phyloP scores from a whole-genome alignment of 768 basidiomycete species.

The Mycena filopes region DNA sequence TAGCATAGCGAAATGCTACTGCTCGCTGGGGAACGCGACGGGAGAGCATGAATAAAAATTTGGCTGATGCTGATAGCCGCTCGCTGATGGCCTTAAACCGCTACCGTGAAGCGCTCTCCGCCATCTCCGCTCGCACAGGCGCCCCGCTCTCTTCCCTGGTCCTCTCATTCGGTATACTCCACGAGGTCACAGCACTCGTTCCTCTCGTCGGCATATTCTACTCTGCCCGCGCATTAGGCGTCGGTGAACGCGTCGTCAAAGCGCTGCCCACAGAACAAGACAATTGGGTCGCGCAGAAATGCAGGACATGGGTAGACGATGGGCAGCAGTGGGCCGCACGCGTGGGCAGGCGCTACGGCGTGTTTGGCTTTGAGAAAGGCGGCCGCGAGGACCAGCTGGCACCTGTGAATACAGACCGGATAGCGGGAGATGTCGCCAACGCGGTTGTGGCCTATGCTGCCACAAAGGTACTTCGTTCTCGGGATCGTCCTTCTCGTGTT shows the following conservation, averaged over 20 bases:
- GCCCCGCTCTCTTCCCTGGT: conserved; percentile 81
- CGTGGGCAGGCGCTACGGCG: conserved; percentile 80
- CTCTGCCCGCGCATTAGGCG: conserved; percentile 68
- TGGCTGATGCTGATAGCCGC: conserved; percentile 25
- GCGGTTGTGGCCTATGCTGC: conserved; percentile 83
- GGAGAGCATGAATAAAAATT: conserved; percentile 6
- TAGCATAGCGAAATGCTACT: conserved; percentile 6
- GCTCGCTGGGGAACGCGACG: conserved; percentile 21
- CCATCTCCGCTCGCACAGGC: conserved; percentile 75
- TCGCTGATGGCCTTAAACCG: conserved; percentile 51
- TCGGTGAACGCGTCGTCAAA: conserved; percentile 73
- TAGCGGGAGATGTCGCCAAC: conserved; percentile 85
- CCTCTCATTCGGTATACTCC: conserved; percentile 83
- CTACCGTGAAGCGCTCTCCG: conserved; percentile 65
- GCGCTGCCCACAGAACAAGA: conserved; percentile 34
- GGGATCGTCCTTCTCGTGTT: neutral
- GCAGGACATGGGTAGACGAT: conserved; percentile 77
- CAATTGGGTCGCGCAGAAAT: conserved; percentile 54
- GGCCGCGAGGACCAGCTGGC: conserved; percentile 36
- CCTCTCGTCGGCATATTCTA: conserved; percentile 84
- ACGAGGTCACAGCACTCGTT: conserved; percentile 85
- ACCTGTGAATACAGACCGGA: conserved; percentile 45
- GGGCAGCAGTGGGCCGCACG: conserved; percentile 77
- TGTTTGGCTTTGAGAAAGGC: conserved; percentile 80
- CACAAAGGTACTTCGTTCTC: conserved; percentile 68